Percentiles rank a stretch among this genome's conserved stretches.
Conservation (phyloP, 1,284 basidiomycete species). For the Golubevia pallescens region DNA sequence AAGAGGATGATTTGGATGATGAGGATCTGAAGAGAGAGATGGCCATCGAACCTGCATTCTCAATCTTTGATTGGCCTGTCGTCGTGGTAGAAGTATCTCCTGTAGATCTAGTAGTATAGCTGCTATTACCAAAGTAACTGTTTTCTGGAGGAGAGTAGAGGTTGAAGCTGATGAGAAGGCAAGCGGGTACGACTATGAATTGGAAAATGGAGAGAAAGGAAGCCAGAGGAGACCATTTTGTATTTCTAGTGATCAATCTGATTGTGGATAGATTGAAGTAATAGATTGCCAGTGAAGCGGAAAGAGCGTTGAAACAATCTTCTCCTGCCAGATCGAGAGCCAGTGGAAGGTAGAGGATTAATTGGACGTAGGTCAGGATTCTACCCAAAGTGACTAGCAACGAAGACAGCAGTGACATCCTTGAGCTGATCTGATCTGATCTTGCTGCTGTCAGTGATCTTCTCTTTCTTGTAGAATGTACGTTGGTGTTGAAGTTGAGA, state of each 20-base stretch:
- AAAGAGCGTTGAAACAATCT: slow-evolving; percentile 59
- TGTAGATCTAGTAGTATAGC: not conserved
- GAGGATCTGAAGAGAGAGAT: not conserved
- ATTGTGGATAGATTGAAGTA: slow-evolving; percentile 53
- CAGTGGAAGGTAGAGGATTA: slow-evolving; percentile 59
- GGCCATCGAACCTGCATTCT: not conserved
- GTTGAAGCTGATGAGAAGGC: slow-evolving; percentile 52
- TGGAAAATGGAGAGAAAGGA: slow-evolving; percentile 48
- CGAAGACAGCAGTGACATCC: slow-evolving; percentile 21
- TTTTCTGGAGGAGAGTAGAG: slow-evolving; percentile 47
- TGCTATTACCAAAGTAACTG: slow-evolving; percentile 15
- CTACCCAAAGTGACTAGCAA: slow-evolving; percentile 38
- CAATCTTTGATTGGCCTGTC: not conserved
- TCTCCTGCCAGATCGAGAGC: slow-evolving; percentile 59
- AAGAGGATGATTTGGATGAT: not conserved
- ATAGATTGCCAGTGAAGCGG: slow-evolving; percentile 54
- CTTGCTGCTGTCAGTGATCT: too few relatives aligned
- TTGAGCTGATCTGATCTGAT: too few relatives aligned
- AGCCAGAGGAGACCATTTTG: slow-evolving; percentile 17
- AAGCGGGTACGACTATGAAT: slow-evolving; percentile 52
- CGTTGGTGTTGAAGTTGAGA: too few relatives aligned
- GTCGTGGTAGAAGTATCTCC: too few relatives aligned
- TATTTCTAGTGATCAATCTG: slow-evolving; percentile 28
- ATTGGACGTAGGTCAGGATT: slow-evolving; percentile 47
- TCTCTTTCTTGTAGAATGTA: too few relatives aligned